Conservation (phyloP, 2,329 filamentous ascomycete genomes). For the Neonectria hederae region DNA sequence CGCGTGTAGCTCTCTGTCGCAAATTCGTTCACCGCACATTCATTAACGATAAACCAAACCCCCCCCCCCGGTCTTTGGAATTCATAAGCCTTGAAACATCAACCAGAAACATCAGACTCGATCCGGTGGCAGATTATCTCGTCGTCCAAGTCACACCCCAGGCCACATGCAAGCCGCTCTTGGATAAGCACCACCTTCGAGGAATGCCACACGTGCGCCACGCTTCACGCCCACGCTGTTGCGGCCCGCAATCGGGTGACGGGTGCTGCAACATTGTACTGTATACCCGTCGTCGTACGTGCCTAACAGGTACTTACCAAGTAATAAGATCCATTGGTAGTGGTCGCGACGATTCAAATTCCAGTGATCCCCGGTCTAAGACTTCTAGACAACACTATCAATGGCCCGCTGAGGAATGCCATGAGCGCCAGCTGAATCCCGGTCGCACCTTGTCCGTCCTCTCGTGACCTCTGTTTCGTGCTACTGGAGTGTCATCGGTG, state of each 20-base stretch:
- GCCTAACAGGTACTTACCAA: too few relatives aligned
- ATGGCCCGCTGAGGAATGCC: not conserved
- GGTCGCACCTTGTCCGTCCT: not conserved
- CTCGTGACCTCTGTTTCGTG: not conserved
- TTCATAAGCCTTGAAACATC: not conserved
- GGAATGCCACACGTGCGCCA: conserved; percentile 2
- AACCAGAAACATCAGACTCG: not conserved
- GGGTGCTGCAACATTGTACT: too few relatives aligned
- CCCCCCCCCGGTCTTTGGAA: not conserved
- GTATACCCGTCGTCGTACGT: too few relatives aligned
- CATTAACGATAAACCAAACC: not conserved
- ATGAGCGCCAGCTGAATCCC: not conserved
- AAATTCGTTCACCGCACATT: not conserved
- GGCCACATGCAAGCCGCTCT: not conserved
- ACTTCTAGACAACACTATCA: not conserved
- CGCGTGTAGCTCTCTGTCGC: not conserved
- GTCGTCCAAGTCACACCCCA: not conserved
- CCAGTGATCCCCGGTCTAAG: not conserved
- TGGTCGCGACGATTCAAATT: not conserved
- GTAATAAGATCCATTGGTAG: too few relatives aligned
- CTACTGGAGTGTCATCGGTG: not conserved
- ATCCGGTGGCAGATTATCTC: conserved; percentile 1
- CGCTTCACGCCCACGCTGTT: not conserved
- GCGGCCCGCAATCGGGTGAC: not conserved
- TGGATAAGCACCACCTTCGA: not conserved